Evolutionary conservation across 2,329 filamentous ascomycete genomes (phyloP), one percentile per base, ranked within the genome.

Genomic region (Calonectria honghensis): DNA sequence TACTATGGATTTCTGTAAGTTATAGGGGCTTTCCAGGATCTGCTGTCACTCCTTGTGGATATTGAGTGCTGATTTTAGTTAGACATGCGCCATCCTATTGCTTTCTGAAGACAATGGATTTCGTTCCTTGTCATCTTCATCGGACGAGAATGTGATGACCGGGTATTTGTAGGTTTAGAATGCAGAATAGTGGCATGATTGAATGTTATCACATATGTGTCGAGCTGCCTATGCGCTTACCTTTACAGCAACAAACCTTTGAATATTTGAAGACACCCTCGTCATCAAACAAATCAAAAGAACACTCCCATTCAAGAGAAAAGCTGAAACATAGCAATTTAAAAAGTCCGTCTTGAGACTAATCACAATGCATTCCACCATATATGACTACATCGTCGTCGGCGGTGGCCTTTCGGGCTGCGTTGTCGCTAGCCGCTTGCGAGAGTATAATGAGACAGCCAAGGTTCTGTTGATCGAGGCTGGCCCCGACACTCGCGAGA

Each of bases 381-480:
- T 37, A 35, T 78, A 79, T 31, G 79, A 84, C 68, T 83, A 83
- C 63, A 72, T 82, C n/a, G 75, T 83, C 29, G 80, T 83, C 1
- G 83, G 83, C 4, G 83, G 83, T 31, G 83, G 83, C 9, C 82
- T 83, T 4, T 75, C 82, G 0, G 83, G 83, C 20, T 79, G 83
- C 16, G 83, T 84, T n/a, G 75, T 85, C 18, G 82, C 83, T 18
- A 82, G 80, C 18, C 81, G 82, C 31, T 75, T 84, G 9, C 75
- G 63, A 20, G 39, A 81, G 14, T 76, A 79, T 16, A 68, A 77
- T 13, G 11, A 71, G 2, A 14, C 16, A 4, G 73, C 71, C 39
- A 84, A 81, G 1, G 83, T 87, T 4, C 73, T 86, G 37, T 76
- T 87, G 14, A 78, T 87, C n/a, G 86, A 87, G 77, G 86, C 84